Evolutionary conservation across 2,329 filamentous ascomycete species (phyloP).

Genomic region (Phaeosphaeriaceae sp.): DNA sequence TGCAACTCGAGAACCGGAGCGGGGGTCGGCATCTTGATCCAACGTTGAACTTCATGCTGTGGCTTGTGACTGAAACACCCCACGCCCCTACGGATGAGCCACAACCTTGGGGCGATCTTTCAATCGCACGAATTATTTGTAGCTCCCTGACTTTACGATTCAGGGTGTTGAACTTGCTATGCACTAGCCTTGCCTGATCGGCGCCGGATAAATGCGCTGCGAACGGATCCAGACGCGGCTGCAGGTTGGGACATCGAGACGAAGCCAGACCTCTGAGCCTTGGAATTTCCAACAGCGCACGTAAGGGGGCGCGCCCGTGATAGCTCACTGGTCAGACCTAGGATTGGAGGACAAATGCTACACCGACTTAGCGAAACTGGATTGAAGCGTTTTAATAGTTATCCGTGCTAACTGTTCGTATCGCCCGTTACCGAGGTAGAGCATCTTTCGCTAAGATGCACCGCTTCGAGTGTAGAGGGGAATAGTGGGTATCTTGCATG

Average conservation of each 20-base stretch:
- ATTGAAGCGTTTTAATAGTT: conserved; percentile 10
- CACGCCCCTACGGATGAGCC: conserved; percentile 8
- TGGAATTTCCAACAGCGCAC: conserved; percentile 6
- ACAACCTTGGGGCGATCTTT: conserved; percentile 16
- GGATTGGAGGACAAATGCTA: conserved; percentile 27
- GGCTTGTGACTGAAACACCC: conserved; percentile 4
- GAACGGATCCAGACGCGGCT: conserved; percentile 18
- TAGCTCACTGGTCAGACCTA: neutral
- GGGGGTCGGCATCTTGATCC: neutral
- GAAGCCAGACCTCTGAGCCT: conserved; percentile 7
- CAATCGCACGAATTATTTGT: conserved; percentile 9
- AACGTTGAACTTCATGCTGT: conserved; percentile 1
- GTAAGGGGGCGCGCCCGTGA: neutral
- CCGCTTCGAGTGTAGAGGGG: conserved; percentile 1
- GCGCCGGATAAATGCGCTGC: conserved; percentile 23
- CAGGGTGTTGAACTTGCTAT: neutral
- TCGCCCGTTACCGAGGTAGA: conserved; percentile 21
- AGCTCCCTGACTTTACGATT: conserved; percentile 6
- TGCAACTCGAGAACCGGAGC: neutral
- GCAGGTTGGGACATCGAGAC: conserved; percentile 10
- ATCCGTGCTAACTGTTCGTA: conserved; percentile 12
- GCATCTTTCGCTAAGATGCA: conserved; percentile 14
- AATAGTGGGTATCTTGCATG: conserved; percentile 23
- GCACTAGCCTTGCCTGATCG: conserved; percentile 4
- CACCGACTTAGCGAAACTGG: conserved; percentile 6